A percentile compares a stretch with the other conserved stretches of the same genome.
Evolutionary conservation across 306 rosid species (phyloP).

Genomic region (Prunus dulcis): DNA sequence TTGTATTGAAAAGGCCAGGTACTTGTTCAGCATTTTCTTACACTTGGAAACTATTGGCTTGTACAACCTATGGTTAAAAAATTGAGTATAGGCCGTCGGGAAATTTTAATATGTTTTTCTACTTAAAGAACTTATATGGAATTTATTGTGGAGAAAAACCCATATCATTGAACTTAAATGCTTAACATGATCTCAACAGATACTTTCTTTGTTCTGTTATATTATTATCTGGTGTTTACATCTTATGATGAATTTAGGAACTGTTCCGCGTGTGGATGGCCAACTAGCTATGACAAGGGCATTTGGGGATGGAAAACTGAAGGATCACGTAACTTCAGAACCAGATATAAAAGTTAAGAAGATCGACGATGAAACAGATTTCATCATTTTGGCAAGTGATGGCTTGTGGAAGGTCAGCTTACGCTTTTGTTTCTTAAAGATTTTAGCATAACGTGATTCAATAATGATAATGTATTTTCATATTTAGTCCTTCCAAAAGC

Average conservation of each 20-base stretch:
- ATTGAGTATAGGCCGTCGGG: no score
- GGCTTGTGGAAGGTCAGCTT: conserved; percentile 52
- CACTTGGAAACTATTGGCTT: not conserved
- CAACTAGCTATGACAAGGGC: conserved; percentile 62
- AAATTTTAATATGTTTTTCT: no score
- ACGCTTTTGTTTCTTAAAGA: not conserved
- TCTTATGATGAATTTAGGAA: conserved; percentile 28
- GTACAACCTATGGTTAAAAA: not conserved
- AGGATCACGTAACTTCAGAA: conserved; percentile 40
- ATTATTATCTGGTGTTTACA: not conserved
- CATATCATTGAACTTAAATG: no score
- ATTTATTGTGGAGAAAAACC: no score
- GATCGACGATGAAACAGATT: conserved; percentile 7
- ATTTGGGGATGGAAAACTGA: conserved; percentile 56
- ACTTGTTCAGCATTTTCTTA: not conserved
- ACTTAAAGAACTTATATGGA: no score
- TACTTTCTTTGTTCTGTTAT: no score
- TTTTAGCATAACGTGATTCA: not conserved
- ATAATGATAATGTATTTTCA: not conserved
- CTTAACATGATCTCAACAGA: no score
- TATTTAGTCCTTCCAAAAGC: not conserved
- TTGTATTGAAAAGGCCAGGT: conserved; percentile 44
- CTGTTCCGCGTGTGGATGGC: conserved; percentile 58
- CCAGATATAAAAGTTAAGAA: conserved; percentile 22
- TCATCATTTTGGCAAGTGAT: conserved; percentile 32